Conservation (phyloP, 371 early-diverging fungal species). For the Phascolomyces articulosus region DNA sequence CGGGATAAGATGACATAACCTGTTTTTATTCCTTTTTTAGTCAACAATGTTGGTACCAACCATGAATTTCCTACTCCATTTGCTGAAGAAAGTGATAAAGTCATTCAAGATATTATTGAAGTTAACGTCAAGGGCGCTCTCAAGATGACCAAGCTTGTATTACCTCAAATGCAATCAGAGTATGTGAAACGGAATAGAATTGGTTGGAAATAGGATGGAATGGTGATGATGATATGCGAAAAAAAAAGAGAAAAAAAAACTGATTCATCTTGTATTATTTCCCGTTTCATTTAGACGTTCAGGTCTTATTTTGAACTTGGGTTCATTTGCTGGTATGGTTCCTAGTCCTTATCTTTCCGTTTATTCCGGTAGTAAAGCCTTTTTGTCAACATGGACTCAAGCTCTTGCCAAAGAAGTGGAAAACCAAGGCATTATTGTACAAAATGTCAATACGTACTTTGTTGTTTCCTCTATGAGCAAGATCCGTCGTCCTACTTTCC, state of each 20-base stretch:
- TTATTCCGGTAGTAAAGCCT: slow-evolving; percentile 95
- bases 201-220: neutral
- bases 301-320: slow-evolving; percentile 93
- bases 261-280: neutral
- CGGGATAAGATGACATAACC: too few relatives aligned
- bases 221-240: neutral
- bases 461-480: slow-evolving; percentile 94
- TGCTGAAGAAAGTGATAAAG: slow-evolving; percentile 72
- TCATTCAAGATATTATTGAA: slow-evolving; percentile 78
- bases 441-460: slow-evolving; percentile 93
- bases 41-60: slow-evolving; percentile 95
- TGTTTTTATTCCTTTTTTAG: slow-evolving; percentile 25
- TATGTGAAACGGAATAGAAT: slow-evolving; percentile 19
- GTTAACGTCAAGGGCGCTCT: slow-evolving; percentile 89
- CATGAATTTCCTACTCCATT: slow-evolving; percentile 88
- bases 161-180: slow-evolving; percentile 75
- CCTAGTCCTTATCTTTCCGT: slow-evolving; percentile 90
- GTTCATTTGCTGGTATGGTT: slow-evolving; percentile 90
- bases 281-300: slow-evolving; percentile 66
- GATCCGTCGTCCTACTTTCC: slow-evolving; percentile 74
- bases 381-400: slow-evolving; percentile 89
- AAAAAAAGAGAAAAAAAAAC: neutral
- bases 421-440: slow-evolving; percentile 76
- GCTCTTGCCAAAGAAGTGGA: slow-evolving; percentile 88
- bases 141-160: slow-evolving; percentile 81